phyloP scores from a whole-genome alignment of 306 rosid genomes.

The Datisca glomerata region DNA sequence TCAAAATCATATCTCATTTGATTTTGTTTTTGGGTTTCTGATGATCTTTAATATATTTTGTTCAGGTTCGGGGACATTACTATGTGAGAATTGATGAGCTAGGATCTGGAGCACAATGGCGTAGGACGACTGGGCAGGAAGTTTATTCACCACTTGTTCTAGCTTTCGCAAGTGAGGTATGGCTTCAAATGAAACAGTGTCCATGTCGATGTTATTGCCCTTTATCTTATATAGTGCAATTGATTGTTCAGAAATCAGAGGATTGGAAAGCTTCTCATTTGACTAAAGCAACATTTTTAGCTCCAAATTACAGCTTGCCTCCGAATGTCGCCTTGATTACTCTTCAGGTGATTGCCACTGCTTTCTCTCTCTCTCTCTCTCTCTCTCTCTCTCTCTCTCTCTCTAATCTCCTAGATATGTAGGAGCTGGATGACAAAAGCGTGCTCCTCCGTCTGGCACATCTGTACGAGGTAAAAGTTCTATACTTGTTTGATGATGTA shows the following conservation, averaged over 20 bases:
- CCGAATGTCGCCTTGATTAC: conserved; percentile 72
- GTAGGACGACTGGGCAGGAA: conserved; percentile 64
- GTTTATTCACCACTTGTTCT: conserved; percentile 57
- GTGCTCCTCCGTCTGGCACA: conserved; percentile 85
- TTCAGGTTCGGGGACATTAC: conserved; percentile 61
- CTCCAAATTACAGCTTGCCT: conserved; percentile 60
- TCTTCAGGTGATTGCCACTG: conserved; percentile 49
- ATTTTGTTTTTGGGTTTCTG: background rate
- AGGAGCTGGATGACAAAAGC: conserved; percentile 69
- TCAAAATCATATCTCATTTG: background rate
- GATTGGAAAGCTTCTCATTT: conserved; percentile 55
- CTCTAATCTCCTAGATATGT: background rate
- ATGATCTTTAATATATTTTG: conserved; percentile 6
- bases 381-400: conserved; percentile 4
- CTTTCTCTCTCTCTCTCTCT: conserved; percentile 4
- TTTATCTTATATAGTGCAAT: conserved; percentile 1
- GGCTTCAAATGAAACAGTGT: background rate
- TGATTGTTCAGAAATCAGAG: conserved; percentile 33
- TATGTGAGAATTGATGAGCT: conserved; percentile 32
- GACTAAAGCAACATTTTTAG: conserved; percentile 39
- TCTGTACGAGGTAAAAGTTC: conserved; percentile 55
- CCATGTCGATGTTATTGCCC: no score
- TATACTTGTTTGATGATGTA: no score
- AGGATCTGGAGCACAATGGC: conserved; percentile 65
- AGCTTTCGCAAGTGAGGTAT: conserved; percentile 59